Evolutionary conservation across 257 asterid genomes (phyloP), one percentile per base, ranked within the genome.

Genomic region (Plantago elongata): DNA sequence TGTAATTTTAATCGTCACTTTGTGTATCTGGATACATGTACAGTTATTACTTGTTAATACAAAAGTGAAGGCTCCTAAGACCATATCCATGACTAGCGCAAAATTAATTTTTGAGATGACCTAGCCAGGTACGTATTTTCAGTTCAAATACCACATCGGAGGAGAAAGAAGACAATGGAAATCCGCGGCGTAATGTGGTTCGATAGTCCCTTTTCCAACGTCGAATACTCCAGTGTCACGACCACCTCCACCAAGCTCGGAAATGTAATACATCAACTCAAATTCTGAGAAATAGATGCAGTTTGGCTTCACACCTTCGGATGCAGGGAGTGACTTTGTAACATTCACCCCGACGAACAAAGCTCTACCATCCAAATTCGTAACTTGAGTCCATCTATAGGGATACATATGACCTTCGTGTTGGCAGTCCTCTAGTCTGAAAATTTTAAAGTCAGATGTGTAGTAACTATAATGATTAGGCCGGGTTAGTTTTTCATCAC

Each of bases 201-300:
- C 43, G 4, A 54, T 4, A 4, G 42, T 54, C n/a, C 27, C 3
- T 37, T 12, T 54, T 5, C 11, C n/a, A 37, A 54, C 5, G 42
- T 54, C 4, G 11, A 18, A 54, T 11, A 54, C 4, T 40, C 59
- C 29, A 11, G 43, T 54, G 34, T 54, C n/a, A 40, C 59, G 13
- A 6, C 59, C 59, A 11, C 59, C 59, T 29, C 29, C 29, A 43
- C 15, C 34, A 54, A 15, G 59, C 43, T 40, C 59, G 0, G 27
- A 18, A 11, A 40, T 37, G 34, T 54, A 54, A 5, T 37, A 54
- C 43, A 18, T 15, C 3, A 40, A 40, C 12, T 17, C 59, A 54
- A 18, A 37, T 10, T 54, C 59, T 12, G 59, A 54, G 59, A 54
- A 54, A 8, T 54, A 54, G 34, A 54, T 55, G 61, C 61, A 55